Conservation (phyloP, 352 stramenopile genomes). For the Phytophthora podocarpi region DNA sequence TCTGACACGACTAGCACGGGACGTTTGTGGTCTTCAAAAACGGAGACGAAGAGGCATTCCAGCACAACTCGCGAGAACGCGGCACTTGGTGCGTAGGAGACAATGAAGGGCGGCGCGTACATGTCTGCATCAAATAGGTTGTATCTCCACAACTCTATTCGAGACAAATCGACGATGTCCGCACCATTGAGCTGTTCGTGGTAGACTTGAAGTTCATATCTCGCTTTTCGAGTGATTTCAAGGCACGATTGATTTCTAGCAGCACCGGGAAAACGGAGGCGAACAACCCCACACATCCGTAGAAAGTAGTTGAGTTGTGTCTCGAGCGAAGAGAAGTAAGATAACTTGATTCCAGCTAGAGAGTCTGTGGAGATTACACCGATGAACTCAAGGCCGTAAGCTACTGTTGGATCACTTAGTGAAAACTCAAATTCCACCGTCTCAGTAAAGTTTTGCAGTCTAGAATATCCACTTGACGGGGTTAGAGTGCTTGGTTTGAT, state of each 20-base stretch:
- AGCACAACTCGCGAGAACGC: too few species aligned
- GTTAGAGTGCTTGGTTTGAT: background rate
- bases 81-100: constrained; percentile 17
- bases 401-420: constrained; percentile 9
- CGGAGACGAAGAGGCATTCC: constrained; percentile 40
- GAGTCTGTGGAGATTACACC: constrained; percentile 2
- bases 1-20: constrained; percentile 40
- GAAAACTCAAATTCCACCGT: constrained; percentile 23
- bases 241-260: constrained; percentile 5
- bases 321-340: constrained; percentile 22
- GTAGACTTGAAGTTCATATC: constrained; percentile 11
- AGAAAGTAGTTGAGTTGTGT: constrained; percentile 13
- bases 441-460: background rate
- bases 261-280: background rate
- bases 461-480: too few species aligned
- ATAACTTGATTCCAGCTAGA: constrained; percentile 18
- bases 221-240: background rate
- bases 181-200: background rate
- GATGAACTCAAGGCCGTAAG: background rate
- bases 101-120: constrained; percentile 12
- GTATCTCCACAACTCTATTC: constrained; percentile 32
- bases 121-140: constrained; percentile 28
- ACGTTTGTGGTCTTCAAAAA: constrained; percentile 23
- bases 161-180: background rate
- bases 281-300: constrained; percentile 6